Base-by-base conservation (phyloP, 2,329 filamentous ascomycete genomes). In the Tolypocladium capitatum region DNA sequence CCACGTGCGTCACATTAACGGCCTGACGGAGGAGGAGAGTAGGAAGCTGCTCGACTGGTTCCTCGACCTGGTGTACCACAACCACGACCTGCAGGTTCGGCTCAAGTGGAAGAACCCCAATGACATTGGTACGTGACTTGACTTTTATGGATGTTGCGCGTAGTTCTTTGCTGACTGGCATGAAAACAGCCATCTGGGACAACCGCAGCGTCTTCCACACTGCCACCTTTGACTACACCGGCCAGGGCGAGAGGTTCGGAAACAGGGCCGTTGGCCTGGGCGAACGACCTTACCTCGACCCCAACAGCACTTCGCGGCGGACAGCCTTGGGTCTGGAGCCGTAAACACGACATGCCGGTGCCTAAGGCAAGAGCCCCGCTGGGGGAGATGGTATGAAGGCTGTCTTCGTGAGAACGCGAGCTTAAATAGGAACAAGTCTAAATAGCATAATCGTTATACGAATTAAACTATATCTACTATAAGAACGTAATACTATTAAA, bases 191-290 rank as follows among this genome's bases (percentile, higher is more conserved):
- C 1, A 76, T 79, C 52, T 79, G 76, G 75, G 75, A 80, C 52
- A 78, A 79, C 53, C 64, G 75, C 8, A 72, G 67, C n/a, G 72
- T 72, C 1, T 78, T 72, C 54, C 75, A 80, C 52, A 68, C 71
- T 2, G 75, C 74, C 0, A 79, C 73, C 0, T 68, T 68, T 13
- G 75, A 78, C 52, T 74, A 75, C 52, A 60, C 71, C 38, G 66
- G 62, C 1, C 55, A 68, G 8, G 75, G 74, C 1, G 67, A 74
- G 52, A 59, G 75, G 4, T 66, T 64, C 9, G 75, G 75, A 0
- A 68, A 70, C 31, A 59, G 76, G 1, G 72, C 68, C 2, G 73
- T 77, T 8, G 71, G 74, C 5, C 53, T 79, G 14, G 76, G 75
- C 0, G 75, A 79, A 61, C 63, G 61, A 55, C 74, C 74, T 1